phyloP scores from a whole-genome alignment of 345 rosid species.

The Camelina sativa region DNA sequence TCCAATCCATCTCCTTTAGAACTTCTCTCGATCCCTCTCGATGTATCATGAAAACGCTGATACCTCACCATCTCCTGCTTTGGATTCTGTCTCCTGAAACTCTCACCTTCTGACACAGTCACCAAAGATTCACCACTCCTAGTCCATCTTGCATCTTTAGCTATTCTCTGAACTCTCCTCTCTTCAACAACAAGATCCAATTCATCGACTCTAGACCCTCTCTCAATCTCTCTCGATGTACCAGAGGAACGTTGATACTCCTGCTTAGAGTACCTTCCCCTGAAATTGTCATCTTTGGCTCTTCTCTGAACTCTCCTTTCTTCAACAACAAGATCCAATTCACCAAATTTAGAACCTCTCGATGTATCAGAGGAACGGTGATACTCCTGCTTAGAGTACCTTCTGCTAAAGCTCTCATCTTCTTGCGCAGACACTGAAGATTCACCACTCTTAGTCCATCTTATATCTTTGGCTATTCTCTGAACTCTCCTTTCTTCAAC shows the following conservation, averaged over 20 bases:
- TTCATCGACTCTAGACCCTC: slow-evolving; percentile 31
- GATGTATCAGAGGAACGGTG: slow-evolving; percentile 39
- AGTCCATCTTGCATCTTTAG: slow-evolving; percentile 35
- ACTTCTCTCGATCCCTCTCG: slow-evolving; percentile 24
- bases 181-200: slow-evolving; percentile 25
- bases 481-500: slow-evolving; percentile 23
- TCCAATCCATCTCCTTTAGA: slow-evolving; percentile 36
- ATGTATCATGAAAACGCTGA: slow-evolving; percentile 34
- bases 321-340: slow-evolving; percentile 19
- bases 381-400: slow-evolving; percentile 16
- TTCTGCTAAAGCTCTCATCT: slow-evolving; percentile 29
- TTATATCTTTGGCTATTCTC: slow-evolving; percentile 31
- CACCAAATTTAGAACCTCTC: slow-evolving; percentile 26
- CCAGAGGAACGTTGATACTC: slow-evolving; percentile 34
- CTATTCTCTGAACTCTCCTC: slow-evolving; percentile 18
- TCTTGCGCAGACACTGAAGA: slow-evolving; percentile 19
- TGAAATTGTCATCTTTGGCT: slow-evolving; percentile 26
- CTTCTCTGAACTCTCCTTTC: slow-evolving; percentile 31
- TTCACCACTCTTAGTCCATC: slow-evolving; percentile 44
- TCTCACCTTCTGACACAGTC: slow-evolving; percentile 23
- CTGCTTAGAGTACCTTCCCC: slow-evolving; percentile 25
- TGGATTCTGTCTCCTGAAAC: slow-evolving; percentile 22
- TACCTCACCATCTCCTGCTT: slow-evolving; percentile 31
- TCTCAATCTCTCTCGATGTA: slow-evolving; percentile 28
- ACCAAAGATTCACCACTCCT: slow-evolving; percentile 39